Percentiles rank a stretch among this genome's conserved stretches.
These are phyloP conservation scores for Jimgerdemannia flammicorona DNA, from an alignment of 192 early-diverging fungal species.

Conservation along the genomic window DNA sequence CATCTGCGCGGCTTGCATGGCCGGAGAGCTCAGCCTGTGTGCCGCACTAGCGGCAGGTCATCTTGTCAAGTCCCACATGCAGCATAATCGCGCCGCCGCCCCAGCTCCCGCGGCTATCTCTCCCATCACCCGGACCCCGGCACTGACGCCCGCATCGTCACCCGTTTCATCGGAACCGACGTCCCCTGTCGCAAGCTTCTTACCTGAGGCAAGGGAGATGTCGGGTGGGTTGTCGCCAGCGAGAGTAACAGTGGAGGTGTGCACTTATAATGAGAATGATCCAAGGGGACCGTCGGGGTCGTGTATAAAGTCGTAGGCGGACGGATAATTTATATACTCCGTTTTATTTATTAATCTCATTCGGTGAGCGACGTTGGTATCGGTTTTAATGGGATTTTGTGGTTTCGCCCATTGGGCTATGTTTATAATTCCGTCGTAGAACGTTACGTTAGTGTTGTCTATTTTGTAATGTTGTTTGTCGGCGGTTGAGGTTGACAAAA, in stretches of 20 bases:
- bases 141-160: constrained; percentile 16
- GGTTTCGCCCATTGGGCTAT: too few species aligned
- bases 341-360: too few species aligned
- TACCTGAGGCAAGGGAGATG: not conserved
- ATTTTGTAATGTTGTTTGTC: too few species aligned
- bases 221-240: not conserved
- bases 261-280: constrained; percentile 2
- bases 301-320: not conserved
- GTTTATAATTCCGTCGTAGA: too few species aligned
- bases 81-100: constrained; percentile 71
- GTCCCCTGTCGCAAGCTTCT: not conserved
- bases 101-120: constrained; percentile 18
- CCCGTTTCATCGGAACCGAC: not conserved
- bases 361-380: too few species aligned
- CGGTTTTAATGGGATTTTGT: too few species aligned
- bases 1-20: constrained; percentile 87
- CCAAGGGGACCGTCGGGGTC: not conserved
- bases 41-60: constrained; percentile 86
- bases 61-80: constrained; percentile 86
- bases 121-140: constrained; percentile 2
- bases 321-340: not conserved
- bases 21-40: constrained; percentile 85
- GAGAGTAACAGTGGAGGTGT: not conserved
- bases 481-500: too few species aligned
- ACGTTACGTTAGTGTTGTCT: too few species aligned